Evolutionary conservation across 768 basidiomycete species (phyloP).

Genomic region (Sarcodon aspratus): DNA sequence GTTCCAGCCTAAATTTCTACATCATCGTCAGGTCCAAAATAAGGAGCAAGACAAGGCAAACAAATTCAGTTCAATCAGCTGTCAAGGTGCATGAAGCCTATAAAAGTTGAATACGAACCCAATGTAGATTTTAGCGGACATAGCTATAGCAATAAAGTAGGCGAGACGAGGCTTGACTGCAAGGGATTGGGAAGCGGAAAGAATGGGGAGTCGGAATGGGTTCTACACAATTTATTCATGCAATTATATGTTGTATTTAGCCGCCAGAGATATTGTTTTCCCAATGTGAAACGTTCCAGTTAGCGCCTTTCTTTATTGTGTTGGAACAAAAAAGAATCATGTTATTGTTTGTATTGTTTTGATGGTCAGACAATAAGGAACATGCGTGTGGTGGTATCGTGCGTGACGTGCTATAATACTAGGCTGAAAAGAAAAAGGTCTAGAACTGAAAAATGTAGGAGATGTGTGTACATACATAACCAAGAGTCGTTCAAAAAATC

Average conservation of each 20-base stretch:
- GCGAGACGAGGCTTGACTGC: not conserved
- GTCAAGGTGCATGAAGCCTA: too few relatives aligned
- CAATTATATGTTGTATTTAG: too few relatives aligned
- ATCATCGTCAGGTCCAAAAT: constrained; percentile 13
- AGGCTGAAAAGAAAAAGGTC: not conserved
- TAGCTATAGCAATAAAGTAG: not conserved
- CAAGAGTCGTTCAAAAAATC: not conserved
- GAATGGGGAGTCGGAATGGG: not conserved
- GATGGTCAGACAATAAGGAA: too few relatives aligned
- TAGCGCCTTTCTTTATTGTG: too few relatives aligned
- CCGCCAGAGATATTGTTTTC: too few relatives aligned
- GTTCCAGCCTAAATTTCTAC: constrained; percentile 93
- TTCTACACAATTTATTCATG: not conserved
- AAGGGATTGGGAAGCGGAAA: not conserved
- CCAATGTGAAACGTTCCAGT: too few relatives aligned
- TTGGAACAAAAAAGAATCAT: too few relatives aligned
- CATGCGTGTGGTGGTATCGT: too few relatives aligned
- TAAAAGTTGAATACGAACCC: not conserved
- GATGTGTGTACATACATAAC: not conserved
- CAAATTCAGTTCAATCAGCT: too few relatives aligned
- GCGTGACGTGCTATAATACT: too few relatives aligned
- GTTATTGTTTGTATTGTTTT: too few relatives aligned
- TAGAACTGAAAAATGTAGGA: not conserved
- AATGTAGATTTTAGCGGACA: not conserved
- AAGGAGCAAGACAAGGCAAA: too few relatives aligned